A percentile compares a stretch with the other conserved stretches of the same genome.
Evolutionary conservation across 2,329 filamentous ascomycete genomes (phyloP).

Genomic region (Arthrobotrys conoides): DNA sequence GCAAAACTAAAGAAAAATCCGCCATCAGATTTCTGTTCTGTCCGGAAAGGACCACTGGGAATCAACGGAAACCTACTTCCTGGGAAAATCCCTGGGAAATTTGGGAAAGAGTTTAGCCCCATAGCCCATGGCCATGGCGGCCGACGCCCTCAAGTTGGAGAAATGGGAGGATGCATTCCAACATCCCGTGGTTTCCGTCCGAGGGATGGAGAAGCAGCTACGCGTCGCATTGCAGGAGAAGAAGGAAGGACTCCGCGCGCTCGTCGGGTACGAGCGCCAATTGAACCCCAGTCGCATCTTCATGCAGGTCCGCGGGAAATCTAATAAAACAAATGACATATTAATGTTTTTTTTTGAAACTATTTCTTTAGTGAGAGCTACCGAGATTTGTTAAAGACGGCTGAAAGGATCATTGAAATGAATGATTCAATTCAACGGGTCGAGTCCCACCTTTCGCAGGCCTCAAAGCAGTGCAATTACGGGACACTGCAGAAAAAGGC

Average conservation of each 20-base stretch:
- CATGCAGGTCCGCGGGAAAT: conserved; percentile 41
- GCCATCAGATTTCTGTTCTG: background rate
- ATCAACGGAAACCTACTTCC: conserved; percentile 8
- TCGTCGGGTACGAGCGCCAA: conserved; percentile 73
- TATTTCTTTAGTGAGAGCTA: conserved; percentile 73
- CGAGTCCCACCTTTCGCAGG: conserved; percentile 72
- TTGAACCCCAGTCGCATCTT: conserved; percentile 23
- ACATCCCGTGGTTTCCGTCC: conserved; percentile 75
- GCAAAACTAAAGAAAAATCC: background rate
- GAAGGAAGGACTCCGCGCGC: conserved; percentile 76
- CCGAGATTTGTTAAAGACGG: conserved; percentile 76
- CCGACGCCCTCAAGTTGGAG: conserved; percentile 73
- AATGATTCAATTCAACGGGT: conserved; percentile 74
- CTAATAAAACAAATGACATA: conserved; percentile 34
- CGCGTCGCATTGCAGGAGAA: conserved; percentile 75
- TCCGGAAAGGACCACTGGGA: background rate
- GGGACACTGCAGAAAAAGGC: conserved; percentile 72
- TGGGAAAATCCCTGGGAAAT: background rate
- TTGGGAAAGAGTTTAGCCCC: background rate
- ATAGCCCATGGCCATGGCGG: conserved; percentile 68
- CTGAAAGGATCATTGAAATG: conserved; percentile 78
- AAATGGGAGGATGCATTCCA: conserved; percentile 78
- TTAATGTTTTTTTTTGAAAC: background rate
- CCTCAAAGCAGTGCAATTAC: conserved; percentile 75
- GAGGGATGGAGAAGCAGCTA: conserved; percentile 76